These are phyloP conservation scores for Limonomyces culmigenus DNA, from an alignment of 1,284 basidiomycete species.

Conservation along the genomic window DNA sequence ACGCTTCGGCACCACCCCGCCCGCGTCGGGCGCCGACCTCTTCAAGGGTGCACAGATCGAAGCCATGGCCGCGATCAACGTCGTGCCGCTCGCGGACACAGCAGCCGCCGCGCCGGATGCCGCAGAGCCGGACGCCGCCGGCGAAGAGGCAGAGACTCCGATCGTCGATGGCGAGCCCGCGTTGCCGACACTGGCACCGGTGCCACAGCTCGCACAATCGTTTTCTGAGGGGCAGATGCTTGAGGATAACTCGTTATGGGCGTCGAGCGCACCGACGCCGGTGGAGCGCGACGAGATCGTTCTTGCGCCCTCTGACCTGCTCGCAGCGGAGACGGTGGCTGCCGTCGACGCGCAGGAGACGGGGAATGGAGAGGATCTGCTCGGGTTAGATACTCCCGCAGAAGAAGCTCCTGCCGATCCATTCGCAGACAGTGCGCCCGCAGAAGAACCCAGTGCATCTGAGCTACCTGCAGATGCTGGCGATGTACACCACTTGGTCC, in stretches of 20 bases:
- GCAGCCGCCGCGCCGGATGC: not conserved
- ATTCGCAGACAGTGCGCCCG: not conserved
- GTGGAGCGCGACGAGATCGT: not conserved
- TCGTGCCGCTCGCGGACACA: no score
- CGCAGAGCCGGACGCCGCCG: constrained; percentile 1
- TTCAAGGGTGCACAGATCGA: no score
- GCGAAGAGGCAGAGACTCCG: not conserved
- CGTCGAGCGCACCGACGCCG: not conserved
- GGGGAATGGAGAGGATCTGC: not conserved
- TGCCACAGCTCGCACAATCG: not conserved
- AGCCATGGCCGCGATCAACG: no score
- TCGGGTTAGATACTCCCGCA: not conserved
- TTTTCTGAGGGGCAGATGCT: not conserved
- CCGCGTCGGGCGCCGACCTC: no score
- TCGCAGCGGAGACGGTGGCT: not conserved
- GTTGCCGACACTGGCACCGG: no score
- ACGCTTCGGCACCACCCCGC: no score
- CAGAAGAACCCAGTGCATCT: not conserved
- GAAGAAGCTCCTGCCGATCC: not conserved
- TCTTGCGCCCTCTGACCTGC: not conserved
- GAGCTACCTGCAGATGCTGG: not conserved
- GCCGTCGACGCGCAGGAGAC: constrained; percentile 3
- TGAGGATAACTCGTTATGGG: not conserved
- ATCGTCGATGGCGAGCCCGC: constrained; percentile 4
- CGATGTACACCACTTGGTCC: not conserved